Evolutionary conservation across 2,329 filamentous ascomycete genomes (phyloP).

Genomic region (Fusarium algeriense): DNA sequence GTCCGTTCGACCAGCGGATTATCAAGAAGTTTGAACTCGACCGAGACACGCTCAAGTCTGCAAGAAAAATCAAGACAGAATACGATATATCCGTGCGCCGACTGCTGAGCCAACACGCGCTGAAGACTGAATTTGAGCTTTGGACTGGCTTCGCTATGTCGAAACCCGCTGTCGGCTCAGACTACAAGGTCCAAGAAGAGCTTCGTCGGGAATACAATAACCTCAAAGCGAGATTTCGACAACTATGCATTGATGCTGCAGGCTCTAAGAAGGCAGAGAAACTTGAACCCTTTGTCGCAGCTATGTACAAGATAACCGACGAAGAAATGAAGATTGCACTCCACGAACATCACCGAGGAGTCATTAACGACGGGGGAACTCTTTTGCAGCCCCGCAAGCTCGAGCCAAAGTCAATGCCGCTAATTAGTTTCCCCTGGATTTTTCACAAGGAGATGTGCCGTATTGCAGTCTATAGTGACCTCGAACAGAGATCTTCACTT

Average conservation of each 20-base stretch:
- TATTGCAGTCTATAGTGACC: conserved; percentile 43
- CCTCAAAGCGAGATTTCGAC: conserved; percentile 76
- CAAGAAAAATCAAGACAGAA: conserved; percentile 74
- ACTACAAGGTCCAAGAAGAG: conserved; percentile 90
- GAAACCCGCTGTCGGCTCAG: conserved; percentile 76
- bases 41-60: conserved; percentile 67
- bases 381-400: conserved; percentile 34
- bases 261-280: conserved; percentile 68
- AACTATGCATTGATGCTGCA: conserved; percentile 72
- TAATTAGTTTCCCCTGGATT: conserved; percentile 96
- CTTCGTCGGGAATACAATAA: conserved; percentile 75
- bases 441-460: conserved; percentile 72
- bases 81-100: conserved; percentile 84
- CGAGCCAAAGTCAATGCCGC: conserved; percentile 70
- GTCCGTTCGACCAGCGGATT: conserved; percentile 81
- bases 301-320: conserved; percentile 88
- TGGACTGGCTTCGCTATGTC: conserved; percentile 88
- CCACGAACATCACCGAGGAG: conserved; percentile 53
- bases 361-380: conserved; percentile 52
- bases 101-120: conserved; percentile 86
- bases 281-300: conserved; percentile 80
- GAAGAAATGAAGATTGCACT: conserved; percentile 74
- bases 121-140: conserved; percentile 90
- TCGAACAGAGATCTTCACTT: conserved; percentile 35
- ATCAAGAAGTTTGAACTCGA: conserved; percentile 70